A percentile compares a stretch with the other conserved stretches of the same genome.
phyloP scores from a whole-genome alignment of 2,329 filamentous ascomycete genomes.

The Tothia fuscella region DNA sequence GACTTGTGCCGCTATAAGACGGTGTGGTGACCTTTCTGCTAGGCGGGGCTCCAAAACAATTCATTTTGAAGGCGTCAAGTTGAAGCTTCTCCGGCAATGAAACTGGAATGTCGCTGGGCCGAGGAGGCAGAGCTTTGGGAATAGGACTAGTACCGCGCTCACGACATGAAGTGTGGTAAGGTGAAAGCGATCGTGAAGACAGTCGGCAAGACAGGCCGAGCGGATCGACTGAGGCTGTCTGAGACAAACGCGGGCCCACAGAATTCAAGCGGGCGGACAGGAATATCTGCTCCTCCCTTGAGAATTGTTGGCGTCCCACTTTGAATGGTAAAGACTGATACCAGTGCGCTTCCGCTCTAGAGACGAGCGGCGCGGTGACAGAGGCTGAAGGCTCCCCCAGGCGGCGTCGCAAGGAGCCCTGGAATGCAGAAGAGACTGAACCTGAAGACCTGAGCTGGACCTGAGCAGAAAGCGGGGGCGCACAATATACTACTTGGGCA shows the following conservation, averaged over 20 bases:
- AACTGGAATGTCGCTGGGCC: too few species aligned
- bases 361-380: conserved; percentile 24
- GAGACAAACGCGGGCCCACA: too few species aligned
- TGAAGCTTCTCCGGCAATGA: too few species aligned
- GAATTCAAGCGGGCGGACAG: too few species aligned
- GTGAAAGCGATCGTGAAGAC: background rate
- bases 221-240: too few species aligned
- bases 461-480: conserved; percentile 16
- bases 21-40: too few species aligned
- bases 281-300: conserved; percentile 59
- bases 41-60: too few species aligned
- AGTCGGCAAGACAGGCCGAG: background rate
- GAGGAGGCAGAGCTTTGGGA: too few species aligned
- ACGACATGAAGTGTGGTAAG: background rate
- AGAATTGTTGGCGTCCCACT: conserved; percentile 58
- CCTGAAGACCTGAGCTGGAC: conserved; percentile 10
- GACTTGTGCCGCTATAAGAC: too few species aligned
- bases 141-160: too few species aligned
- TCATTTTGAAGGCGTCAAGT: too few species aligned
- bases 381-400: background rate
- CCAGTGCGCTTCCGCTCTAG: conserved; percentile 51
- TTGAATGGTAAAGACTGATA: conserved; percentile 62
- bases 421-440: background rate
- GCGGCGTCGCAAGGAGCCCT: conserved; percentile 7
- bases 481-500: conserved; percentile 17